Evolutionary conservation across 768 basidiomycete species (phyloP).

Genomic region (Lactifluus subvellereus): DNA sequence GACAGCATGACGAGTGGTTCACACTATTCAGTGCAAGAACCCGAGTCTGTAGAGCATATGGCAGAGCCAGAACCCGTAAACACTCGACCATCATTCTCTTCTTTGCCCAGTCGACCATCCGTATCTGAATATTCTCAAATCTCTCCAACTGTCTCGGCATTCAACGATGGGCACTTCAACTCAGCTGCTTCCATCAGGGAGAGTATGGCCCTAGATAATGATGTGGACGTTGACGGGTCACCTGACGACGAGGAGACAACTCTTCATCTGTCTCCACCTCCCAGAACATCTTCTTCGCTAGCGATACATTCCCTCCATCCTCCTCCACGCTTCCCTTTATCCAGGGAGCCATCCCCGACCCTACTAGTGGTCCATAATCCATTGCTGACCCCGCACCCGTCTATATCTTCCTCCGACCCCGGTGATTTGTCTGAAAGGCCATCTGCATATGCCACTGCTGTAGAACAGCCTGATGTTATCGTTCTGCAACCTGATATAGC

Average conservation of each 20-base stretch:
- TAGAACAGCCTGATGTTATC: constrained; percentile 4
- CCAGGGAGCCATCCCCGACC: not conserved
- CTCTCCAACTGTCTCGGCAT: constrained; percentile 78
- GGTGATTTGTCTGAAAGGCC: constrained; percentile 24
- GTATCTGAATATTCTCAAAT: constrained; percentile 63
- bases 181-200: constrained; percentile 20
- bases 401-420: constrained; percentile 21
- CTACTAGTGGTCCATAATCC: not conserved
- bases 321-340: constrained; percentile 19
- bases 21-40: constrained; percentile 21
- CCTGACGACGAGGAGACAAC: constrained; percentile 8
- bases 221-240: not conserved
- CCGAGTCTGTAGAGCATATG: constrained; percentile 3
- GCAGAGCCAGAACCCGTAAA: constrained; percentile 28
- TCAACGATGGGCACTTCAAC: constrained; percentile 51
- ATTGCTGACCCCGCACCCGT: constrained; percentile 4
- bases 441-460: constrained; percentile 22
- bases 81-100: constrained; percentile 48
- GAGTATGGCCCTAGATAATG: constrained; percentile 25
- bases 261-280: constrained; percentile 24
- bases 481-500: constrained; percentile 3
- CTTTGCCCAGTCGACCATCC: constrained; percentile 45
- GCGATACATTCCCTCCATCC: constrained; percentile 20
- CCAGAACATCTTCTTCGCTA: constrained; percentile 23
- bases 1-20: constrained; percentile 25